Evolutionary conservation across 148 eudicot genomes (phyloP), one percentile per base, ranked within the genome.

Genomic region (Camellia japonica): DNA sequence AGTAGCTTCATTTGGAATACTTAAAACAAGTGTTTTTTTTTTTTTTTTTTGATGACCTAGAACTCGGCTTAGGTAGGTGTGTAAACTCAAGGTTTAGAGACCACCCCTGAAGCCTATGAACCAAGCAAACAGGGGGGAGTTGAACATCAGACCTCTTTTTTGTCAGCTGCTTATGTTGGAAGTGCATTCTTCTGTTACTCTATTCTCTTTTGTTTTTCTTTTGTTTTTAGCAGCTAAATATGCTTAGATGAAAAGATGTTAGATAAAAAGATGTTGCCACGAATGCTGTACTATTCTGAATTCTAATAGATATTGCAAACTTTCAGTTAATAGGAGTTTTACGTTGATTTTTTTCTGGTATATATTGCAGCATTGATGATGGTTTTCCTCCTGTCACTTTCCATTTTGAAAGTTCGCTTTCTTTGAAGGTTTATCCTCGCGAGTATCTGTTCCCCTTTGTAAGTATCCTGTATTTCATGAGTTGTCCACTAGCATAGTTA

Each of bases 391-490:
- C 86, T 4, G 93, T 94, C 64, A 90, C 90, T 44, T 86, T 94
- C 71, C 87, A 89, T 80, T 94, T 94, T 84, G 84, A 83, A 78
- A 85, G 87, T 74, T 85, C 90, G 46, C 95, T 94, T 74, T 81
- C 86, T 58, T 80, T 94, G 90, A 87, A 74, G 78, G 97, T 94
- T 80, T 85, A 90, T 85, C 95, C 98, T 23, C 89, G 80, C 62
- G 95, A 94, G 69, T 94, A 94, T 80, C 90, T 94, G 41, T 94
- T 94, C 77, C 91, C 93, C 54, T 86, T 90, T 77, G 98, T 94
- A 89, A 94, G 98, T 93, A 77, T 41, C 30, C 81, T 55, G 46
- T 67, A 49, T 75, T 81, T 79, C 67, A 56, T 44, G 55, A 79
- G 67, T 58, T 69, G 67, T 46, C 11, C 7, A 10, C 30, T 78